Base-by-base conservation (phyloP, 768 basidiomycete species). In the Phaffia australis region DNA sequence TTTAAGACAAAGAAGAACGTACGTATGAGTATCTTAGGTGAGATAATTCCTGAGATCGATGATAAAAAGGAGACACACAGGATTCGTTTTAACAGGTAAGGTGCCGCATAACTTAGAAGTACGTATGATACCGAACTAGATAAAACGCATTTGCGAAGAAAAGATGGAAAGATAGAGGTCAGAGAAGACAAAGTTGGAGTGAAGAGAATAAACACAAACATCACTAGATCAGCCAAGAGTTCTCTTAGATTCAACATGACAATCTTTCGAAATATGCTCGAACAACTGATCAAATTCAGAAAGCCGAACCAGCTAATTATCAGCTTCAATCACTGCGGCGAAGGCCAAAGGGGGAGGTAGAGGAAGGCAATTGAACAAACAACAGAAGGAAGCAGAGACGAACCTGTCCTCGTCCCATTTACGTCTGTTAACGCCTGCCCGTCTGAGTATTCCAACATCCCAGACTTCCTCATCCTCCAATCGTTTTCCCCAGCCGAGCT, bases 381-480 rank as follows among this genome's bases (percentile, higher is more conserved):
- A 49, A 2, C 59, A 32, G 47, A 6, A 49, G 8, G 19, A 60
- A 32, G 5, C 2, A 5, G 21, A 23, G 16, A 29, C 50, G 1
- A 1, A n/a, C 23, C 61, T 35, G 19, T 66, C 54, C 19, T 47
- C 48, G 21, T 29, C 19, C 25, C 48, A 59, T 21, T 48, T 30
- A 23, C 30, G 8, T 25, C 56, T 47, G 16, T 29, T 25, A 2
- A 16, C 21, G 6, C 57, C 64, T 19, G 32, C 56, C 15, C 30
- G 46, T 15, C 49, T 30, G 8, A 46, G 18, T 1, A 60, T 49
- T 18, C 54, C 30, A 18, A 66, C 27, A 16, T 56, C 46, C 59
- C 59, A 61, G 11, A 66, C 50, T 25, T 66, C 65, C 6, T 66
- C 59, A 35, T 66, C 65, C 14, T 56, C 65, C 47, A 66, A 29